Evolutionary conservation across 345 rosid genomes (phyloP).

Genomic region (Lumnitzera littorea): DNA sequence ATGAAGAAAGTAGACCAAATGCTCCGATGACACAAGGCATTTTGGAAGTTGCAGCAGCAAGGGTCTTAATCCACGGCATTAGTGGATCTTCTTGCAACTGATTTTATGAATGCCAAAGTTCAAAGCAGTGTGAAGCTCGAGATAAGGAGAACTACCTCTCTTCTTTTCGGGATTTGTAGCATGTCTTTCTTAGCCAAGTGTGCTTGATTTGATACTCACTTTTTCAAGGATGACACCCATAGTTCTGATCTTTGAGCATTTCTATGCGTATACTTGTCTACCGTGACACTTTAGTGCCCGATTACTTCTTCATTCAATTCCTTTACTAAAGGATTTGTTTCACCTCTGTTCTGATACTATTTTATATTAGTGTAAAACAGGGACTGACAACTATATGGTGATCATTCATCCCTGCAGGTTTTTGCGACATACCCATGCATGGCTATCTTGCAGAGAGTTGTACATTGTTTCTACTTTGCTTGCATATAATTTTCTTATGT

Average conservation of each 20-base stretch:
- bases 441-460: too few species aligned
- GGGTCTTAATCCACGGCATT: slow-evolving; percentile 62
- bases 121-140: slow-evolving; percentile 37
- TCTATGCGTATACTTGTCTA: too few species aligned
- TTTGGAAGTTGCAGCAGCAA: slow-evolving; percentile 55
- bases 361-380: too few species aligned
- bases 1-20: slow-evolving; percentile 33
- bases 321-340: too few species aligned
- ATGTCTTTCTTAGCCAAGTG: slow-evolving; percentile 60
- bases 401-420: too few species aligned
- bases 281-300: too few species aligned
- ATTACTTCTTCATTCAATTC: too few species aligned
- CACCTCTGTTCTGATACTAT: too few species aligned
- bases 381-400: too few species aligned
- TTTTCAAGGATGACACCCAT: neutral
- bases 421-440: too few species aligned
- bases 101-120: slow-evolving; percentile 46
- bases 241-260: neutral
- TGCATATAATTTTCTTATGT: too few species aligned
- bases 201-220: slow-evolving; percentile 23
- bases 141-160: slow-evolving; percentile 19
- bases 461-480: too few species aligned
- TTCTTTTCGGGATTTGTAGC: slow-evolving; percentile 45
- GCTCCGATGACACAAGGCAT: slow-evolving; percentile 48
- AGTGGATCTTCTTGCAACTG: slow-evolving; percentile 60